Percentiles rank a stretch among this genome's conserved stretches.
Evolutionary conservation across 768 basidiomycete species (phyloP).

Genomic region (Suillus occidentalis): DNA sequence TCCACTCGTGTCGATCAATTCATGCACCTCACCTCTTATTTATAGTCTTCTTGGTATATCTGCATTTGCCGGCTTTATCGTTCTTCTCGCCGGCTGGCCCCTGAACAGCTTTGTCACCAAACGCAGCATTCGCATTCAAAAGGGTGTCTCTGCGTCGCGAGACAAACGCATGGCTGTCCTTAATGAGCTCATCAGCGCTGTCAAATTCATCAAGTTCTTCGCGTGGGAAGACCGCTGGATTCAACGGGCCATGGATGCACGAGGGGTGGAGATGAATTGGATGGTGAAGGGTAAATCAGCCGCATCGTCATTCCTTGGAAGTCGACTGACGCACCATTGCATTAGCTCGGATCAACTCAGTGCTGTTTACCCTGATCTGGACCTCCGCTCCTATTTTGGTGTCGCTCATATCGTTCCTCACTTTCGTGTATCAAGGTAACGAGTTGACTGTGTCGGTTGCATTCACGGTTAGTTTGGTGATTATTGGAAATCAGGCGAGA

Average conservation of each 20-base stretch:
- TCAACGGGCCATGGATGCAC: slow-evolving; percentile 41
- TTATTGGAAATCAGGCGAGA: neutral
- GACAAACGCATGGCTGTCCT: slow-evolving; percentile 46
- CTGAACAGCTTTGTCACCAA: slow-evolving; percentile 41
- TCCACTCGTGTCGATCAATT: neutral
- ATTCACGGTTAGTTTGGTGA: slow-evolving; percentile 62
- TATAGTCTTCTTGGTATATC: slow-evolving; percentile 61
- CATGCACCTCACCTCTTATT: slow-evolving; percentile 1
- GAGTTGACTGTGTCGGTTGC: slow-evolving; percentile 77
- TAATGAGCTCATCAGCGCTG: slow-evolving; percentile 44
- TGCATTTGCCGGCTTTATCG: slow-evolving; percentile 66
- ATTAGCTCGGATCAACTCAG: slow-evolving; percentile 65
- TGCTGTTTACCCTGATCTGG: slow-evolving; percentile 76
- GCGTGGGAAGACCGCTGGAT: slow-evolving; percentile 48
- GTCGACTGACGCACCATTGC: neutral
- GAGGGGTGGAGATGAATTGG: slow-evolving; percentile 52
- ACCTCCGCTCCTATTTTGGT: slow-evolving; percentile 74
- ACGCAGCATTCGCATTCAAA: slow-evolving; percentile 38
- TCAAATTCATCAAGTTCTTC: slow-evolving; percentile 45
- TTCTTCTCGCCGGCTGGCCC: slow-evolving; percentile 52
- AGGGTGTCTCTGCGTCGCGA: slow-evolving; percentile 31
- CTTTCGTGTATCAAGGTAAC: slow-evolving; percentile 69
- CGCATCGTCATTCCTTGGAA: neutral
- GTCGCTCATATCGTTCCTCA: slow-evolving; percentile 77
- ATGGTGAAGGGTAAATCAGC: slow-evolving; percentile 5